Evolutionary conservation across 2,329 filamentous ascomycete species (phyloP).

Genomic region (Xylaria sp.): DNA sequence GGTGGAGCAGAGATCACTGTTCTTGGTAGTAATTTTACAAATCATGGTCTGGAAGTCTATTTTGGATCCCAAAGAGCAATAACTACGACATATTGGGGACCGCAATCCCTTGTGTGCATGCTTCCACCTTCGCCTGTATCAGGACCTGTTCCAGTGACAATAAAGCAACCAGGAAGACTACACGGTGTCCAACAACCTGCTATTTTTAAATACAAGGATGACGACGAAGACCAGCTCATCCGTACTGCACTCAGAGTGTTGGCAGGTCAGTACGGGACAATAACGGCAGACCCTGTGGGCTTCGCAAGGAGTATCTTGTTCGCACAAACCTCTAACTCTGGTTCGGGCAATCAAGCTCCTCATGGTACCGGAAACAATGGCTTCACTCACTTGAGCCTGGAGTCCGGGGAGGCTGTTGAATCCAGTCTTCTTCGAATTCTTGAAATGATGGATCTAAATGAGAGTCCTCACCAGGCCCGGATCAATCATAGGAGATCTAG

Average conservation of each 20-base stretch:
- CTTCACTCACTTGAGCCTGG: conserved; percentile 50
- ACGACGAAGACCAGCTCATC: conserved; percentile 75
- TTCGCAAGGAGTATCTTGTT: conserved; percentile 70
- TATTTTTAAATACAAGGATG: conserved; percentile 79
- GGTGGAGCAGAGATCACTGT: conserved; percentile 91
- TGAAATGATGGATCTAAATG: conserved; percentile 82
- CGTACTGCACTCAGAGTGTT: conserved; percentile 74
- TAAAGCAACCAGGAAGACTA: conserved; percentile 60
- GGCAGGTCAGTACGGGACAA: conserved; percentile 70
- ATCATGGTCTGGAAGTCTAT: conserved; percentile 80
- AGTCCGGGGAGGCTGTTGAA: conserved; percentile 66
- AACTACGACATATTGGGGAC: conserved; percentile 83
- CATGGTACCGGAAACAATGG: conserved; percentile 51
- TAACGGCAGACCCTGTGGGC: conserved; percentile 70
- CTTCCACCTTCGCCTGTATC: conserved; percentile 76
- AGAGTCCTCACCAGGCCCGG: conserved; percentile 73
- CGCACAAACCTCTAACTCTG: conserved; percentile 54
- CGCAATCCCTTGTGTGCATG: conserved; percentile 81
- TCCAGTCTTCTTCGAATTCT: conserved; percentile 76
- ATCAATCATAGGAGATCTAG: conserved; percentile 73
- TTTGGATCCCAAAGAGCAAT: conserved; percentile 76
- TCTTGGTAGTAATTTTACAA: conserved; percentile 82
- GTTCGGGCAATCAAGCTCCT: conserved; percentile 59
- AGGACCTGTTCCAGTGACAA: conserved; percentile 76
- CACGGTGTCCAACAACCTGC: conserved; percentile 55